A percentile compares a stretch with the other conserved stretches of the same genome.
phyloP scores from a whole-genome alignment of 768 basidiomycete genomes.

The Tylopilus felleus region DNA sequence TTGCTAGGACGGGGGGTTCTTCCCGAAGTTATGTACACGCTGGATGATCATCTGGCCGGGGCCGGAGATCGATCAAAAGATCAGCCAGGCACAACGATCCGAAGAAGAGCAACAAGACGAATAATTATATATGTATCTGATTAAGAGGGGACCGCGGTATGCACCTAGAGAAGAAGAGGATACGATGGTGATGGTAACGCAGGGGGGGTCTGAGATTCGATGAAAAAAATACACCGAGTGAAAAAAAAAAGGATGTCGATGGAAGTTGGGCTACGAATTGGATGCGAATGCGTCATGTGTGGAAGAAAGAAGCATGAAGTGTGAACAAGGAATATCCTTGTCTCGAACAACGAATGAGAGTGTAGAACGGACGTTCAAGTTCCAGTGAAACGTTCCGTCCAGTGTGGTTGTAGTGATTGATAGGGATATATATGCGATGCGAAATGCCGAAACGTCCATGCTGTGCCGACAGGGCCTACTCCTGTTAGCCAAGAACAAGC shows the following conservation, averaged over 20 bases:
- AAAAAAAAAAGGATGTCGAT: neutral
- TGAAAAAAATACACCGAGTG: slow-evolving; percentile 24
- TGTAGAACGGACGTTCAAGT: slow-evolving; percentile 24
- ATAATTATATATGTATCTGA: slow-evolving; percentile 9
- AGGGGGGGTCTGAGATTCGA: slow-evolving; percentile 4
- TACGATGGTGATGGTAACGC: slow-evolving; percentile 20
- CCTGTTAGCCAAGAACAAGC: slow-evolving; percentile 11
- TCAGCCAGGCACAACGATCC: neutral
- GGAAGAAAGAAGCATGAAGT: neutral
- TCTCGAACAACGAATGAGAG: slow-evolving; percentile 17
- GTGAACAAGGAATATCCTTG: slow-evolving; percentile 10
- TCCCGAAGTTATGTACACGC: neutral
- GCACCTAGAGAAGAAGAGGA: slow-evolving; percentile 10
- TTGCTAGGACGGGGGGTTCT: too few species aligned
- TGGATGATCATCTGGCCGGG: neutral
- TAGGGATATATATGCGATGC: slow-evolving; percentile 21
- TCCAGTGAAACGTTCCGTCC: slow-evolving; percentile 27
- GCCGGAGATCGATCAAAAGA: neutral
- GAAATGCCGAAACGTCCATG: slow-evolving; percentile 24
- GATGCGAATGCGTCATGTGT: slow-evolving; percentile 17
- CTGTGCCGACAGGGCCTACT: slow-evolving; percentile 10
- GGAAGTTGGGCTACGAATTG: slow-evolving; percentile 11
- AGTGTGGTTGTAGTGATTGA: slow-evolving; percentile 11
- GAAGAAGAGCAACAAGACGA: neutral
- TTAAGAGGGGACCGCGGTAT: slow-evolving; percentile 12